Percentiles rank a stretch among this genome's conserved stretches.
Conservation (phyloP, 2,329 filamentous ascomycete genomes). For the Epichloe gansuensis region DNA sequence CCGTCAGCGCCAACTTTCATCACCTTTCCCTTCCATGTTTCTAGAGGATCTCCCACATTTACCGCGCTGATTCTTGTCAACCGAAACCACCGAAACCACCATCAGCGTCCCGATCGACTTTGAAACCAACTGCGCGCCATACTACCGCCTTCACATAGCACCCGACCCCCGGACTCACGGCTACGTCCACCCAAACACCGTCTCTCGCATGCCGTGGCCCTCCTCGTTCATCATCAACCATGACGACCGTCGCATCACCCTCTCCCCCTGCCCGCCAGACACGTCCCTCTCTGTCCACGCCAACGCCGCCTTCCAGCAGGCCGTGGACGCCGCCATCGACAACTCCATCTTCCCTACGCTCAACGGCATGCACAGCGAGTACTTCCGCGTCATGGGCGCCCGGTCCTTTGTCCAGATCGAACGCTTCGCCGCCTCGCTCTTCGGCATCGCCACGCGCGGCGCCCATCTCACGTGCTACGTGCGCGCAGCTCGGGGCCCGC, state of each 20-base stretch:
- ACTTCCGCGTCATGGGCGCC: constrained; percentile 27
- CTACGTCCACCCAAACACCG: constrained; percentile 33
- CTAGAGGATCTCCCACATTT: no score
- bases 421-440: constrained; percentile 47
- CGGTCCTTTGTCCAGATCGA: constrained; percentile 36
- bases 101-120: constrained; percentile 34
- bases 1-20: not conserved
- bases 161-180: constrained; percentile 35
- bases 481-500: constrained; percentile 14
- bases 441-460: constrained; percentile 55
- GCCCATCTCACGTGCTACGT: constrained; percentile 54
- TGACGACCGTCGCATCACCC: constrained; percentile 17
- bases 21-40: no score
- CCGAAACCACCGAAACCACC: constrained; percentile 4
- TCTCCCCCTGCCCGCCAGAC: constrained; percentile 15
- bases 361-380: constrained; percentile 28
- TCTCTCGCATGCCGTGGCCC: constrained; percentile 35
- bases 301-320: constrained; percentile 26
- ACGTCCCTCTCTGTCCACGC: constrained; percentile 17
- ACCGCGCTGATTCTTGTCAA: not conserved
- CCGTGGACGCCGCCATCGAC: constrained; percentile 25
- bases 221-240: constrained; percentile 24
- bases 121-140: constrained; percentile 21
- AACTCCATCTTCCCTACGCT: constrained; percentile 25
- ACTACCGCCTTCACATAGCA: constrained; percentile 34